Evolutionary conservation across 129 eudicot genomes (phyloP), one percentile per base, ranked within the genome.

Genomic region (Artemisia tridentata): DNA sequence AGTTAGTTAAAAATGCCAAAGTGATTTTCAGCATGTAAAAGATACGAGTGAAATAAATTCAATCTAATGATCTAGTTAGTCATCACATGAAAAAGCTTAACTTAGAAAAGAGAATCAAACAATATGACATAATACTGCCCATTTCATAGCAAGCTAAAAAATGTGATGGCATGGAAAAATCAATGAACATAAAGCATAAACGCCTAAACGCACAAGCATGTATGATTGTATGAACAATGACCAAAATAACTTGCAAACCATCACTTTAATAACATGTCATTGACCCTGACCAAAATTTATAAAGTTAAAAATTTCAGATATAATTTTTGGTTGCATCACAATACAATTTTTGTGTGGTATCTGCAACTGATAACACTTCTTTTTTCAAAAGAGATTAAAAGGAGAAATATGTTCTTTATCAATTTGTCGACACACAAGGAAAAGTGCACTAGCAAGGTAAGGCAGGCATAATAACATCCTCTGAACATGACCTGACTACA

Each of bases 251-350:
- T 50, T 51, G 73, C 52, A 31, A 18, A 6, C 52, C 58, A 67
- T 50, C 15, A 50, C 60, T 50, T 67, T 14, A 69, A 17, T 17
- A 18, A 53, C 62, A 29, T 52, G 31, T 68, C 73, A 69, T 34
- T 7, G 10, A 34, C 50, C 17, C 62, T 12, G 27, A 69, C 51
- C 49, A 52, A 50, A 31, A 11, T 14, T 23, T 58, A 51, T 29
- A 23, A 11, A 18, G 15, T 13, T 68, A 11, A n/a, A 13, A 51
- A 68, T 48, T 21, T 16, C 6, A 25, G 25, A 57, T n/a, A 25
- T 68, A n/a, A 68, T 29, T 41, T 48, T 14, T 27, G 31, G 31
- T 68, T 29, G 17, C 31, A 27, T 25, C 16, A 19, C 53, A 12
- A 20, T 15, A 69, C 29, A 29, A n/a, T n/a, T n/a, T n/a, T n/a